These are phyloP conservation scores for Butyriboletus loyo DNA, from an alignment of 768 basidiomycete genomes.

Conservation along the genomic window DNA sequence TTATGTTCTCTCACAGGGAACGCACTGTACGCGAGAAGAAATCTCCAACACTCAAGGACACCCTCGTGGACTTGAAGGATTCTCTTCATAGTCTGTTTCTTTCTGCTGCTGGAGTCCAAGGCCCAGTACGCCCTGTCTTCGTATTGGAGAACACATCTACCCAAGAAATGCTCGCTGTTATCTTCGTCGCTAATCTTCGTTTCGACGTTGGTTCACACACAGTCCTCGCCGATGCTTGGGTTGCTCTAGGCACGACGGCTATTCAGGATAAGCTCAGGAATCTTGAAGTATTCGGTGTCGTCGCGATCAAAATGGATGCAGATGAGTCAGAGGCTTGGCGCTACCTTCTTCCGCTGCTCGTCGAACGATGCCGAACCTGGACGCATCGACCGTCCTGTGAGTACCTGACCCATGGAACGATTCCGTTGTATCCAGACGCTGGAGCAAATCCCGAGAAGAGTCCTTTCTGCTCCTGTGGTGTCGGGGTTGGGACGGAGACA, in stretches of 20 bases:
- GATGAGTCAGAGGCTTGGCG: constrained; percentile 42
- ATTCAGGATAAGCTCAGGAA: constrained; percentile 1
- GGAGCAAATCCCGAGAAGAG: constrained; percentile 31
- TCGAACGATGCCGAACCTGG: constrained; percentile 56
- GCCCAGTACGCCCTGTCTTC: constrained; percentile 18
- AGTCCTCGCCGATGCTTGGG: constrained; percentile 48
- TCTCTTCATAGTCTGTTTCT: constrained; percentile 30
- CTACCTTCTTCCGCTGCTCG: constrained; percentile 46
- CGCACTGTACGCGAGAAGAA: constrained; percentile 3
- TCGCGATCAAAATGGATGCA: constrained; percentile 13
- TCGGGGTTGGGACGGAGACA: constrained; percentile 42
- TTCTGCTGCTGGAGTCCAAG: constrained; percentile 22
- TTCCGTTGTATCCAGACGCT: constrained; percentile 38
- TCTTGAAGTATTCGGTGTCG: constrained; percentile 11
- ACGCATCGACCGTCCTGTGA: constrained; percentile 46
- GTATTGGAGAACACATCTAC: constrained; percentile 15
- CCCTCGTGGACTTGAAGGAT: constrained; percentile 33
- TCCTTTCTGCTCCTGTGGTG: constrained; percentile 54
- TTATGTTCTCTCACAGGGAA: constrained; percentile 35
- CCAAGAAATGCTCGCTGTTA: constrained; percentile 33
- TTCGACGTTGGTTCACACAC: constrained; percentile 50
- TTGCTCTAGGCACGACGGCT: constrained; percentile 35
- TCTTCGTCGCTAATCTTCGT: constrained; percentile 46
- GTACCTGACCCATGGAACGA: constrained; percentile 33
- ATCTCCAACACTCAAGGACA: constrained; percentile 10